These are phyloP conservation scores for Massariosphaeria phaeospora DNA, from an alignment of 495 filamentous ascomycete genomes.

Conservation along the genomic window DNA sequence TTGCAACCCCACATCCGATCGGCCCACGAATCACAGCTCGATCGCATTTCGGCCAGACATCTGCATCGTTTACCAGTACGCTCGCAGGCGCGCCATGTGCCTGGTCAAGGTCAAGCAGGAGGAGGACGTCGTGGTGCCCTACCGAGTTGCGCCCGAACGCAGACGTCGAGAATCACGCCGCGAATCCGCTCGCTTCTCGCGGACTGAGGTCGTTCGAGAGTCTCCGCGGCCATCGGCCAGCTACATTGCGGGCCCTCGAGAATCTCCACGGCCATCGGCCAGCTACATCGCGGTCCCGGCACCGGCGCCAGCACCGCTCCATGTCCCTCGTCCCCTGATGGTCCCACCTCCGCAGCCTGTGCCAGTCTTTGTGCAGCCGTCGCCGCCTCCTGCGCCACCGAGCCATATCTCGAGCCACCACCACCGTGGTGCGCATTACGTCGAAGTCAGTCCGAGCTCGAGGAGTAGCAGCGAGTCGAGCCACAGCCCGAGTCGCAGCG, in stretches of 20 bases:
- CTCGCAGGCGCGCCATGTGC: constrained; percentile 34
- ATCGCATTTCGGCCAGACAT: constrained; percentile 7
- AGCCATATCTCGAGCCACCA: constrained; percentile 5
- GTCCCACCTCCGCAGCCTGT: constrained; percentile 35
- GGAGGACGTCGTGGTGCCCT: constrained; percentile 35
- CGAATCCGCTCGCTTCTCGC: constrained; percentile 24
- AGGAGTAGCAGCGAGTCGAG: constrained; percentile 32
- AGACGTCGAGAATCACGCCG: constrained; percentile 18
- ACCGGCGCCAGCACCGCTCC: too few relatives aligned
- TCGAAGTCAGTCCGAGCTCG: constrained; percentile 36
- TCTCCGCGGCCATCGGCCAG: constrained; percentile 13
- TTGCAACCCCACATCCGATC: constrained; percentile 12
- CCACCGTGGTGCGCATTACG: constrained; percentile 33
- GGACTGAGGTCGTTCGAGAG: constrained; percentile 31
- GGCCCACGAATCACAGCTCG: constrained; percentile 22
- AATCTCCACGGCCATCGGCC: too few relatives aligned
- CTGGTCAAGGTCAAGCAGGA: constrained; percentile 40
- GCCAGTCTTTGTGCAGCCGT: constrained; percentile 33
- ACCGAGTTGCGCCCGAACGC: constrained; percentile 16
- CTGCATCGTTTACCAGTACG: too few relatives aligned
- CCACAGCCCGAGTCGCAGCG: constrained; percentile 16
- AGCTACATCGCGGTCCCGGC: constrained; percentile 22
- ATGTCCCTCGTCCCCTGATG: too few relatives aligned
- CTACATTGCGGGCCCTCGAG: constrained; percentile 1
- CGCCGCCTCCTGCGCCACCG: constrained; percentile 27